Evolutionary conservation across 768 basidiomycete genomes (phyloP).

Genomic region (Mycena pura): DNA sequence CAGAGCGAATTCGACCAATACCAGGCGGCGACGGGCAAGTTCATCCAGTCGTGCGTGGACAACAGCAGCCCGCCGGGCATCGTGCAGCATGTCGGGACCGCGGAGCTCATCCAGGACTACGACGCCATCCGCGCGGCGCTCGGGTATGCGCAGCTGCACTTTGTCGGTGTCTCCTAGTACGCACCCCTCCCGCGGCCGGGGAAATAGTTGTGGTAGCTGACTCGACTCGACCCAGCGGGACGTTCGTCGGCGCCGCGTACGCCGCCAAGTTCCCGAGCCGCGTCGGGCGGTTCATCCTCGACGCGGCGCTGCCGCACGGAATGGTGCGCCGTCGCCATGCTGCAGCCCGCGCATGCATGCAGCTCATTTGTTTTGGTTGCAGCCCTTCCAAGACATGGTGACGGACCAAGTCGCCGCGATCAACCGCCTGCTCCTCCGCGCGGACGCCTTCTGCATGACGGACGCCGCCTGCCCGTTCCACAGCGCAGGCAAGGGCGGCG

Average conservation of each 20-base stretch:
- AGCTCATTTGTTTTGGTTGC: background rate
- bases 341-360: background rate
- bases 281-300: conserved; percentile 24
- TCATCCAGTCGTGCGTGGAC: conserved; percentile 15
- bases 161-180: conserved; percentile 26
- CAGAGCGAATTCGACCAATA: conserved; percentile 20
- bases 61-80: conserved; percentile 23
- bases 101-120: conserved; percentile 27
- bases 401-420: conserved; percentile 18
- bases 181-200: background rate
- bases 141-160: conserved; percentile 17
- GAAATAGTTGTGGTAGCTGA: no score
- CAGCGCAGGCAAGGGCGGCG: conserved; percentile 27
- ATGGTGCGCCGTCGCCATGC: conserved; percentile 22
- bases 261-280: conserved; percentile 17
- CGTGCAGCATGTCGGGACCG: conserved; percentile 23
- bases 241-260: conserved; percentile 25
- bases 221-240: no score
- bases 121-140: conserved; percentile 24
- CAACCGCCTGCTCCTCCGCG: conserved; percentile 24
- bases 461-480: conserved; percentile 28
- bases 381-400: conserved; percentile 18
- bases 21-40: conserved; percentile 15
- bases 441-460: conserved; percentile 25
- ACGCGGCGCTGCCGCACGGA: conserved; percentile 27